phyloP scores from a whole-genome alignment of 257 asterid genomes.

The Solanum verrucosum region DNA sequence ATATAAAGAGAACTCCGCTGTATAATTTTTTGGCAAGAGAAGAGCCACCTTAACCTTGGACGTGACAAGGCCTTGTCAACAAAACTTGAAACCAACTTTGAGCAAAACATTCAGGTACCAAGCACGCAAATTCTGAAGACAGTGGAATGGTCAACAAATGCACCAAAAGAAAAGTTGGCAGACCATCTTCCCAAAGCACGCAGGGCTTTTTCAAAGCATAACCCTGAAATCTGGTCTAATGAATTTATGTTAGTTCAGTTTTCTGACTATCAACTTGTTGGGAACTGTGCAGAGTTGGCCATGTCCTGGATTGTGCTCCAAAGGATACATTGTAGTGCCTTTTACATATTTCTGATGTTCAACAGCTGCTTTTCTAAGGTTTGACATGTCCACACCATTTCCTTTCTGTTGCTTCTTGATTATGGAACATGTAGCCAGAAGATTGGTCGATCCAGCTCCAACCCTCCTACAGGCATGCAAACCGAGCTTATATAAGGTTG shows the following conservation, averaged over 20 bases:
- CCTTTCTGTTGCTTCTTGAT: constrained; percentile 34
- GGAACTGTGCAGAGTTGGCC: constrained; percentile 69
- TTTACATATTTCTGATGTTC: constrained; percentile 55
- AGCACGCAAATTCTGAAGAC: not conserved
- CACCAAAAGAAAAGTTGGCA: not conserved
- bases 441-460: constrained; percentile 73
- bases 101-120: not conserved
- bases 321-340: constrained; percentile 68
- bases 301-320: constrained; percentile 77
- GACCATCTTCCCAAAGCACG: not conserved
- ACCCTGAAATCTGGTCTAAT: not conserved
- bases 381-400: constrained; percentile 2
- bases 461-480: constrained; percentile 37
- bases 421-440: constrained; percentile 68
- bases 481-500: not conserved
- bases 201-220: not conserved
- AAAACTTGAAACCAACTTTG: not conserved
- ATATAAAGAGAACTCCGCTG: not conserved
- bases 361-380: constrained; percentile 39
- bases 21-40: not conserved
- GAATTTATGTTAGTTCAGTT: not conserved
- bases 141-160: not conserved
- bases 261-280: constrained; percentile 19
- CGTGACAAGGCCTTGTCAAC: not conserved
- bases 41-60: not conserved